These are phyloP conservation scores for Penicillium brevicompactum DNA, from an alignment of 2,329 filamentous ascomycete species.

Conservation along the genomic window DNA sequence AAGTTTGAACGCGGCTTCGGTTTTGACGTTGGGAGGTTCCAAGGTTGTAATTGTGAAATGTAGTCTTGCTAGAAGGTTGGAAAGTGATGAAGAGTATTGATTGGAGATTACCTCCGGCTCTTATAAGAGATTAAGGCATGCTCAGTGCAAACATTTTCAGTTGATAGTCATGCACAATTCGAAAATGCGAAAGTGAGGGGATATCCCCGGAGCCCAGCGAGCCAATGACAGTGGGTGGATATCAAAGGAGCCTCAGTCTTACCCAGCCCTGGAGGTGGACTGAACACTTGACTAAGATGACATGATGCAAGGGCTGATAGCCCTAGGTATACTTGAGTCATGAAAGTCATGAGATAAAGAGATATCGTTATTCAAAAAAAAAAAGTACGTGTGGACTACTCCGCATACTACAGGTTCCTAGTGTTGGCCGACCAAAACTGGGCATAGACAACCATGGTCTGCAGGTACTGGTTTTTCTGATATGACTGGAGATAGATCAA, in stretches of 20 bases:
- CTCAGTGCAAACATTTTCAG: no score
- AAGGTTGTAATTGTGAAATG: neutral
- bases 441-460: neutral
- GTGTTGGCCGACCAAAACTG: no score
- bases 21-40: neutral
- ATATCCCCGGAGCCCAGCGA: slow-evolving; percentile 4
- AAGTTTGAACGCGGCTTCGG: neutral
- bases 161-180: neutral
- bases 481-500: neutral
- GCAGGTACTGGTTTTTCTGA: neutral
- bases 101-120: no score
- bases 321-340: no score
- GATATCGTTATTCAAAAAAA: no score
- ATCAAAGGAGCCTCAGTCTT: slow-evolving; percentile 25
- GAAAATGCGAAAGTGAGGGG: slow-evolving; percentile 7
- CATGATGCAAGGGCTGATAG: no score
- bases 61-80: neutral
- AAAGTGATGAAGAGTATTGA: no score
- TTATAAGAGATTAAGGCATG: no score
- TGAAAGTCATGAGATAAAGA: no score
- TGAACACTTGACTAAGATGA: neutral
- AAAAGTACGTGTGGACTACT: no score
- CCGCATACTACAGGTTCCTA: no score
- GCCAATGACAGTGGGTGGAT: slow-evolving; percentile 32
- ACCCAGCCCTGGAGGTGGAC: neutral